Conservation (phyloP, 2,329 filamentous ascomycete species). For the Talaromyces sp. region DNA sequence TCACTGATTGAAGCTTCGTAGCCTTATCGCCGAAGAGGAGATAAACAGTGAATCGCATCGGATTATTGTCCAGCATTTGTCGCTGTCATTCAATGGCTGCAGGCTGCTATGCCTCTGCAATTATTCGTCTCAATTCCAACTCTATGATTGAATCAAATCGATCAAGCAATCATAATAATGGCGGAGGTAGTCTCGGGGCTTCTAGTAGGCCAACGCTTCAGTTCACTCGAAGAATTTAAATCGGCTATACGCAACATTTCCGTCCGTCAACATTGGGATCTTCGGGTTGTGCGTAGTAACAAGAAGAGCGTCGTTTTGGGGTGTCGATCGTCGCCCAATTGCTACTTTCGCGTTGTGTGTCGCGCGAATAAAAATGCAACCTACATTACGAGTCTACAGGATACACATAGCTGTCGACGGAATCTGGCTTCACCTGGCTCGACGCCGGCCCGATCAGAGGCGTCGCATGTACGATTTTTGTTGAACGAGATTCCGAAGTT, state of each 20-base stretch:
- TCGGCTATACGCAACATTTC: constrained; percentile 38
- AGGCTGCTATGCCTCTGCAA: constrained; percentile 2
- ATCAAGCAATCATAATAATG: constrained; percentile 21
- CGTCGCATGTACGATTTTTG: constrained; percentile 39
- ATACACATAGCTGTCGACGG: constrained; percentile 36
- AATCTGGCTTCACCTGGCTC: constrained; percentile 28
- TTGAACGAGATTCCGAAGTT: constrained; percentile 39
- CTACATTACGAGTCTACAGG: constrained; percentile 40
- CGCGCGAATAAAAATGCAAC: constrained; percentile 40
- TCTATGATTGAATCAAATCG: neutral
- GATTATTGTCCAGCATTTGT: neutral
- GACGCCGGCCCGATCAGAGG: constrained; percentile 38
- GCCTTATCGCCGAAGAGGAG: constrained; percentile 11
- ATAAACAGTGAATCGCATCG: neutral
- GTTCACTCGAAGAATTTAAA: constrained; percentile 40
- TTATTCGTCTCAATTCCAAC: neutral
- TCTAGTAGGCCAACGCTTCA: constrained; percentile 37
- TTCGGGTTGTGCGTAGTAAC: constrained; percentile 39
- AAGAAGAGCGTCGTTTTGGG: constrained; percentile 42
- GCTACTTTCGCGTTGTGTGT: constrained; percentile 40
- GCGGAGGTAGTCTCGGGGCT: constrained; percentile 40
- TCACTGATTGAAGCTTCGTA: constrained; percentile 12
- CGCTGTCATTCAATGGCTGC: constrained; percentile 5
- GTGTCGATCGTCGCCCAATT: constrained; percentile 38
- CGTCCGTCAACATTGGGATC: constrained; percentile 41